Conservation (phyloP, 2,329 filamentous ascomycete genomes). For the Stagonosporopsis tanaceti region DNA sequence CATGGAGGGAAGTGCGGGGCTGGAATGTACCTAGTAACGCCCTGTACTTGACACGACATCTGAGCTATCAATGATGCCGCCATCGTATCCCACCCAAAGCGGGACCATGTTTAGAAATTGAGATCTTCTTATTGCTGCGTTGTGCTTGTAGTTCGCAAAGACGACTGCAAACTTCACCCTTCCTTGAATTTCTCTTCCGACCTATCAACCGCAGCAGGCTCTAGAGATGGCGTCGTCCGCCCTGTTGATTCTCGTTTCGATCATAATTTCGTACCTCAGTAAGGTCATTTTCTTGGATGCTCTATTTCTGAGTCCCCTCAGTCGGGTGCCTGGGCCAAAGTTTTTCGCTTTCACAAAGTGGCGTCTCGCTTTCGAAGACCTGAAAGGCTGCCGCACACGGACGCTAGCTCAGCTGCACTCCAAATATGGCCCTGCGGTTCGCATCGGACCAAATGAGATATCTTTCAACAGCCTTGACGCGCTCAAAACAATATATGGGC, state of each 20-base stretch:
- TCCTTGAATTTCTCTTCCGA: neutral
- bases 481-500: conserved; percentile 1
- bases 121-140: too few relatives aligned
- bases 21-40: too few relatives aligned
- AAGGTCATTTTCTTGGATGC: conserved; percentile 1
- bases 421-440: neutral
- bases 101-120: too few relatives aligned
- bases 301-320: neutral
- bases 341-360: conserved; percentile 1
- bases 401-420: conserved; percentile 1
- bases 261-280: neutral
- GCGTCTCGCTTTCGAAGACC: conserved; percentile 2
- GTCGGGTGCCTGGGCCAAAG: conserved; percentile 2
- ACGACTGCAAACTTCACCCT: too few relatives aligned
- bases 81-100: too few relatives aligned
- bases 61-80: too few relatives aligned
- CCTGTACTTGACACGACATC: too few relatives aligned
- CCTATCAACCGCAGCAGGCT: neutral
- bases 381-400: neutral
- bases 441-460: conserved; percentile 3
- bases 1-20: too few relatives aligned
- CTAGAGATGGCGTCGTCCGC: neutral
- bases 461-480: neutral
- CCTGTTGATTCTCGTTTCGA: neutral
- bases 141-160: too few relatives aligned